Conservation (phyloP, 2,329 filamentous ascomycete genomes). For the Fusarium secorum region DNA sequence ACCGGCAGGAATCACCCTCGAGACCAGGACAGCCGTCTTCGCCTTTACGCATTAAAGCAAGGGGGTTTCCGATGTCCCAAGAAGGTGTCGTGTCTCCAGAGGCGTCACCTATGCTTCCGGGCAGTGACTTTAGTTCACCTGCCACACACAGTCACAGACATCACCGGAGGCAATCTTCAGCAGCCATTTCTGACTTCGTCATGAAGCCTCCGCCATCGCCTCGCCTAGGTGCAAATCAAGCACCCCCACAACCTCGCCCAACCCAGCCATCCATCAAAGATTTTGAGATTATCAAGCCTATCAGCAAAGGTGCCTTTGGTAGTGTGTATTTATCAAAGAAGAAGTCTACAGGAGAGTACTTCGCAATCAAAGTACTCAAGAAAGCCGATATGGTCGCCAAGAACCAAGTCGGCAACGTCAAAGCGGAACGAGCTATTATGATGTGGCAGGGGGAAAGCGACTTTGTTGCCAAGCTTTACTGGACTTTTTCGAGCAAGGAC, state of each 20-base stretch:
- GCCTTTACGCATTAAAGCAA: slow-evolving; percentile 87
- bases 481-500: slow-evolving; percentile 99
- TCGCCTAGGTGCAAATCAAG: slow-evolving; percentile 75
- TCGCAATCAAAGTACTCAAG: slow-evolving; percentile 97
- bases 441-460: slow-evolving; percentile 99
- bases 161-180: slow-evolving; percentile 90
- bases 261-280: slow-evolving; percentile 97
- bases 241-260: slow-evolving; percentile 84
- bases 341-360: slow-evolving; percentile 98
- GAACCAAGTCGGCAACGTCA: slow-evolving; percentile 98
- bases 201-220: slow-evolving; percentile 82
- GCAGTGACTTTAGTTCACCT: slow-evolving; percentile 82
- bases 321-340: slow-evolving; percentile 99
- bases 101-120: slow-evolving; percentile 84
- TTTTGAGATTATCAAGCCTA: slow-evolving; percentile 99
- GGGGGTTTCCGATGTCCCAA: slow-evolving; percentile 64
- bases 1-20: slow-evolving; percentile 88
- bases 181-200: slow-evolving; percentile 75
- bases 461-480: slow-evolving; percentile 98
- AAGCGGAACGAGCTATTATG: slow-evolving; percentile 98
- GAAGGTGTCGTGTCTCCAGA: slow-evolving; percentile 83
- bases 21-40: slow-evolving; percentile 81
- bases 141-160: slow-evolving; percentile 67
- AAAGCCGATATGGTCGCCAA: slow-evolving; percentile 99
- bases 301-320: slow-evolving; percentile 97